Conservation (phyloP, 192 early-diverging fungal genomes). For the Podila epigama region DNA sequence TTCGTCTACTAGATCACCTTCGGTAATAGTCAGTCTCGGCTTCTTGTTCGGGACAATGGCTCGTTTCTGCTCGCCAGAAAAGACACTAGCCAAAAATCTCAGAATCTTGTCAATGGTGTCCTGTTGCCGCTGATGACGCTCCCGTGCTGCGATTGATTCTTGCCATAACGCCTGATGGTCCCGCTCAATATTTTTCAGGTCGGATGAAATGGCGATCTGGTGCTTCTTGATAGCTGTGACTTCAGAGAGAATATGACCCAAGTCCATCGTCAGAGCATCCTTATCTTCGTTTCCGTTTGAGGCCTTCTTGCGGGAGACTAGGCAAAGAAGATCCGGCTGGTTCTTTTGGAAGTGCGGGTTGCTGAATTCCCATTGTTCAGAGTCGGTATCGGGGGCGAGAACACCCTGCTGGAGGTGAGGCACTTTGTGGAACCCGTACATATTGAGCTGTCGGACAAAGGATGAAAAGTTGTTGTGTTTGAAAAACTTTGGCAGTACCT, state of each 20-base stretch:
- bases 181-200: constrained; percentile 85
- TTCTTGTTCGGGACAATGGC: constrained; percentile 59
- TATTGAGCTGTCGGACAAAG: constrained; percentile 92
- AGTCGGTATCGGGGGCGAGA: constrained; percentile 72
- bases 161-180: constrained; percentile 93
- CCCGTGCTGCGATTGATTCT: constrained; percentile 75
- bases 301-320: constrained; percentile 88
- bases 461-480: constrained; percentile 93
- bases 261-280: constrained; percentile 56
- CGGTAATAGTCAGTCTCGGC: constrained; percentile 45
- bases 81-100: constrained; percentile 88
- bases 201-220: constrained; percentile 86
- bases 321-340: constrained; percentile 87
- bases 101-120: constrained; percentile 94
- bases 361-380: constrained; percentile 92
- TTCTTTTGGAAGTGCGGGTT: constrained; percentile 90
- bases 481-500: constrained; percentile 85
- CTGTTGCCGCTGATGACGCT: constrained; percentile 87
- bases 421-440: constrained; percentile 98
- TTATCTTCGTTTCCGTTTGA: constrained; percentile 48
- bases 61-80: constrained; percentile 65
- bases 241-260: constrained; percentile 70
- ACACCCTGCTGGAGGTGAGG: constrained; percentile 94
- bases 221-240: constrained; percentile 90
- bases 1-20: constrained; percentile 34